Evolutionary conservation across 2,329 filamentous ascomycete species (phyloP), one percentile per base, ranked within the genome.

Genomic region (Clonostachys chloroleuca): DNA sequence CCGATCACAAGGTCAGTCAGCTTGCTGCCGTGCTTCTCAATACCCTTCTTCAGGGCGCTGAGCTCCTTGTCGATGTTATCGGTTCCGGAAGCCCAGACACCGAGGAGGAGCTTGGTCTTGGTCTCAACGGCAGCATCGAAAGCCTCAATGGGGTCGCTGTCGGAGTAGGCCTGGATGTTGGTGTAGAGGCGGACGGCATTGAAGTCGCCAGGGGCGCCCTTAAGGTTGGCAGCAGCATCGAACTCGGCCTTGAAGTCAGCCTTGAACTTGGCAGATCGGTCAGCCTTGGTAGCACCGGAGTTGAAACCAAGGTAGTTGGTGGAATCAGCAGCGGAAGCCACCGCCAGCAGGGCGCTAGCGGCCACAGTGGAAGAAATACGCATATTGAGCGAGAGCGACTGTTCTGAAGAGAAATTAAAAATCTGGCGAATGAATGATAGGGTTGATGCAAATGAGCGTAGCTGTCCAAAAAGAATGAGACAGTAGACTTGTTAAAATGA

Each of bases 81-180:
- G 41, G 69, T 70, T 54, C 77, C 77, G 16, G 76, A 77, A 43
- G 76, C 65, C 84, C 84, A 87, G 58, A 86, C 69, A 52, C 84
- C 83, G 45, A 84, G 80, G 35, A 87, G 78, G 41, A 87, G 67
- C 53, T 76, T 67, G 16, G 79, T 82, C 40, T 81, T 71, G 51
- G 80, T 82, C 49, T 73, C 68, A 42, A 84, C 71, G 56, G 84
- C 83, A 35, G 84, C 84, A 69, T 89, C 87, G 69, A 92, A 81
- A 40, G 91, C 91, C 72, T 89, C 73, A 60, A 95, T 74, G 45
- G 90, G 91, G 66, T 92, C 86, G 56, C 80, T 78, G 72, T 88
- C 78, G 60, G 84, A 72, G 66, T 80, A 71, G 59, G 75, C 76
- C 64, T 81, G 77, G 61, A 84, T 80, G 72, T 80, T 83, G 62